These are phyloP conservation scores for Magnolia kwangsiensis DNA, from an alignment of 164 flowering plant species.

Conservation along the genomic window DNA sequence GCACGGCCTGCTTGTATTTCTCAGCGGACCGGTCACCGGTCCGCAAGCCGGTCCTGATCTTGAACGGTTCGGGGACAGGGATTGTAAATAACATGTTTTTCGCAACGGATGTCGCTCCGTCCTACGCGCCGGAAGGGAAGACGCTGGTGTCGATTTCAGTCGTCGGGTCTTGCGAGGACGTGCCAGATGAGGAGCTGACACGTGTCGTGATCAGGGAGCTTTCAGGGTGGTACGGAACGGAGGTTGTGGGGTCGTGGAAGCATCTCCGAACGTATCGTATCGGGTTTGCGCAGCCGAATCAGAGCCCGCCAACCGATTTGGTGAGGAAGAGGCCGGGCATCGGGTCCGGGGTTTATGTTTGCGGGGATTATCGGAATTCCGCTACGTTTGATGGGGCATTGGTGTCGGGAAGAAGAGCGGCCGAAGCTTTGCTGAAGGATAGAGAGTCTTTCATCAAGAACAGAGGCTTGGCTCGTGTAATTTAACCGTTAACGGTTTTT, in stretches of 20 bases:
- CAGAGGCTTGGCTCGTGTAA: not conserved
- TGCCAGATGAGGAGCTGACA: constrained; percentile 57
- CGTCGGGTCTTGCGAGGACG: constrained; percentile 53
- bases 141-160: constrained; percentile 78
- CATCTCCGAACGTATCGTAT: constrained; percentile 74
- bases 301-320: constrained; percentile 74
- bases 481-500: not conserved
- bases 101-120: constrained; percentile 73
- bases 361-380: constrained; percentile 77
- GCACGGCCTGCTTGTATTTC: constrained; percentile 84
- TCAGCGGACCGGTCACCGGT: constrained; percentile 52
- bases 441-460: constrained; percentile 7
- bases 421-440: constrained; percentile 64
- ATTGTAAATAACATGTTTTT: constrained; percentile 92
- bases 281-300: constrained; percentile 84
- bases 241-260: constrained; percentile 53
- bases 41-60: constrained; percentile 58
- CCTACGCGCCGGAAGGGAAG: constrained; percentile 86
- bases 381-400: constrained; percentile 96
- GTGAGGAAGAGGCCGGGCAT: constrained; percentile 38
- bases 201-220: constrained; percentile 56
- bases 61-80: constrained; percentile 82
- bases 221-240: constrained; percentile 63
- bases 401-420: constrained; percentile 85
- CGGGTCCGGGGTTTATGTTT: constrained; percentile 53